These are phyloP conservation scores for Infundibulicybe gibba DNA, from an alignment of 768 basidiomycete species.

Conservation along the genomic window DNA sequence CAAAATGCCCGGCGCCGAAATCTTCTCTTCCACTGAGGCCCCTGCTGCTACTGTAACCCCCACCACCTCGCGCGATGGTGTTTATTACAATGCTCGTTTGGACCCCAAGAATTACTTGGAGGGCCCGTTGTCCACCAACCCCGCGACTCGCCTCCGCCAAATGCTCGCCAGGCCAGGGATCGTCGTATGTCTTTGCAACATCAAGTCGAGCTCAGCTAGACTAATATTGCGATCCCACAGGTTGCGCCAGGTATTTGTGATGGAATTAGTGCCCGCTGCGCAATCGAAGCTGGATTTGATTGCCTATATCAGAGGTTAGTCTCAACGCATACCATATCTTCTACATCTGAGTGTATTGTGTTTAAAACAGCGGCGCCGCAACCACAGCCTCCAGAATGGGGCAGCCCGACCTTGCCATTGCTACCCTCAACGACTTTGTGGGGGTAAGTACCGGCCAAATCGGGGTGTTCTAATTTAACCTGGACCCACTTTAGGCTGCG, in stretches of 20 bases:
- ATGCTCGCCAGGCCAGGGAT: conserved; percentile 71
- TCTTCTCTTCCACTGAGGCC: too few species aligned
- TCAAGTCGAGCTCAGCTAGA: background rate
- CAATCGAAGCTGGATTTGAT: conserved; percentile 74
- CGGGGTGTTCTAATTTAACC: background rate
- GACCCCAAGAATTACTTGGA: conserved; percentile 67
- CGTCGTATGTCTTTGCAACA: conserved; percentile 43
- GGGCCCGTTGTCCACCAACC: conserved; percentile 64
- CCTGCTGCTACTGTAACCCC: too few species aligned
- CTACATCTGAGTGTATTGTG: background rate
- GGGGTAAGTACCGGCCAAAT: conserved; percentile 29
- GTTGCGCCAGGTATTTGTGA: conserved; percentile 79
- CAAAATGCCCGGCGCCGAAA: conserved; percentile 5
- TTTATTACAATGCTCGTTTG: conserved; percentile 66
- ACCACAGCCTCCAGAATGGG: conserved; percentile 79
- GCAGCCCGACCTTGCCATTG: conserved; percentile 74
- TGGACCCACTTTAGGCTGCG: conserved; percentile 38
- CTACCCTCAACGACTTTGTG: conserved; percentile 75
- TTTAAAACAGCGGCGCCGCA: conserved; percentile 55
- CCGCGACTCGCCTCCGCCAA: conserved; percentile 72
- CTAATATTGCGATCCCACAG: conserved; percentile 30
- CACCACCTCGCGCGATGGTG: conserved; percentile 1
- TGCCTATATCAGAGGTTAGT: conserved; percentile 72
- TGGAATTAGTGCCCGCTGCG: conserved; percentile 77
- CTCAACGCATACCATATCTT: background rate